Conservation (phyloP, 2,329 filamentous ascomycete genomes). For the Fonsecaea multimorphosa region DNA sequence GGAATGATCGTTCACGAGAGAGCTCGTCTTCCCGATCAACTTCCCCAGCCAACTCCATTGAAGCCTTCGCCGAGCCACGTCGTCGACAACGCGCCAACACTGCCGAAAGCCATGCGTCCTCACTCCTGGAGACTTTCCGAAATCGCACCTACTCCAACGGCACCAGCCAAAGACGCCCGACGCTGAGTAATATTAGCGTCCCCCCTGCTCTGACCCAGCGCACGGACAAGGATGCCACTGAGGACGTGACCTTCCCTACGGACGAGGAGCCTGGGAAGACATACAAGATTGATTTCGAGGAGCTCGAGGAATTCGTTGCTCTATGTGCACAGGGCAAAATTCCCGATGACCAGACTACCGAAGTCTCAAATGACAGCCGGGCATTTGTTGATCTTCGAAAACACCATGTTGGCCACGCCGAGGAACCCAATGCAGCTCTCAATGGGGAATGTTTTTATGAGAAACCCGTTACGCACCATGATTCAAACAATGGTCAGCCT, state of each 20-base stretch:
- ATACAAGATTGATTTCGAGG: conserved; percentile 87
- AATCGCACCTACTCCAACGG: conserved; percentile 70
- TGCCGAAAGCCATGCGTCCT: conserved; percentile 64
- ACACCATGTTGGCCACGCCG: conserved; percentile 42
- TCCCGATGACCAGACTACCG: conserved; percentile 39
- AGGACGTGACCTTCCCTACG: conserved; percentile 87
- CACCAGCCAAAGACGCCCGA: conserved; percentile 67
- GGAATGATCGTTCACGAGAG: conserved; percentile 53
- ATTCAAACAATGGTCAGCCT: conserved; percentile 41
- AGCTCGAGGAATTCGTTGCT: conserved; percentile 87
- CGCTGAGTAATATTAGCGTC: conserved; percentile 64
- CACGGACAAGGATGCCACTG: conserved; percentile 65
- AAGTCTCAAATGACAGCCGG: conserved; percentile 51
- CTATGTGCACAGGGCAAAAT: conserved; percentile 60
- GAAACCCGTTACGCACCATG: conserved; percentile 38
- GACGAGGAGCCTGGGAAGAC: conserved; percentile 77
- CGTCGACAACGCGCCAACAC: conserved; percentile 78
- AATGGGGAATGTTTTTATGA: conserved; percentile 39
- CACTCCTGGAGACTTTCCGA: conserved; percentile 62
- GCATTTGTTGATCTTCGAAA: conserved; percentile 68
- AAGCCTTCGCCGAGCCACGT: conserved; percentile 91
- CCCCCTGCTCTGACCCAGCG: conserved; percentile 45
- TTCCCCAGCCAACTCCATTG: conserved; percentile 95
- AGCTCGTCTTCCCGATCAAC: conserved; percentile 69
- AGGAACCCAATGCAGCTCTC: conserved; percentile 46